phyloP scores from a whole-genome alignment of 2,329 filamentous ascomycete species.

The Lachnellula subtilissima region DNA sequence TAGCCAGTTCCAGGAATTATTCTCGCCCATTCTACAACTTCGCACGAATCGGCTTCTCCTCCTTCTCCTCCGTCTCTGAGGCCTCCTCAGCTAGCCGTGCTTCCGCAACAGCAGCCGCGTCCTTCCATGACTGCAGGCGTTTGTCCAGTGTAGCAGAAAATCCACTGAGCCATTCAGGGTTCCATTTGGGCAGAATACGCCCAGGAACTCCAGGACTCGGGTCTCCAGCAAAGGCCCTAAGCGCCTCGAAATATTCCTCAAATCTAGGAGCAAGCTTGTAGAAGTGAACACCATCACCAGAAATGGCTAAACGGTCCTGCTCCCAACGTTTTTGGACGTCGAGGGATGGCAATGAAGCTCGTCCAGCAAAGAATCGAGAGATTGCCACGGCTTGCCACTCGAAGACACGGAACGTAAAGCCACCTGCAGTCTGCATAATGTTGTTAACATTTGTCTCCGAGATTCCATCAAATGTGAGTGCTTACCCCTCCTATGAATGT shows the following conservation, averaged over 20 bases:
- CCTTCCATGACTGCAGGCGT: conserved; percentile 1
- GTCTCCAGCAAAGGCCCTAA: conserved; percentile 43
- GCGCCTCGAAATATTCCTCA: conserved; percentile 55
- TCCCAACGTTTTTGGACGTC: conserved; percentile 53
- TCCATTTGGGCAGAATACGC: background rate
- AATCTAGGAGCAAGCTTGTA: conserved; percentile 51
- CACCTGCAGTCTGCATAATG: conserved; percentile 34
- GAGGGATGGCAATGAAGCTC: conserved; percentile 42
- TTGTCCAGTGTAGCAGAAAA: background rate
- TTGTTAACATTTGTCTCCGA: background rate
- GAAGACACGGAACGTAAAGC: conserved; percentile 60
- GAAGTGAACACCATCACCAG: conserved; percentile 52
- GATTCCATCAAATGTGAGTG: background rate
- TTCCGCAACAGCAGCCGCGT: background rate
- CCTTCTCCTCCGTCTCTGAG: background rate
- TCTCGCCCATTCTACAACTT: background rate
- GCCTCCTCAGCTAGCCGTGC: background rate
- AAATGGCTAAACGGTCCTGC: conserved; percentile 42
- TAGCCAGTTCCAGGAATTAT: too few relatives aligned
- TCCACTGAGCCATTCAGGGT: background rate
- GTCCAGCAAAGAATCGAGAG: conserved; percentile 51
- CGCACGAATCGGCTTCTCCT: background rate
- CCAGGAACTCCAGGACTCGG: conserved; percentile 18
- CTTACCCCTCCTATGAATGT: conserved; percentile 52
- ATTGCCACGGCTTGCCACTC: conserved; percentile 61